Percentiles rank a stretch among this genome's conserved stretches.
These are phyloP conservation scores for Neostapfia colusana DNA, from an alignment of 176 grass and related monocot genomes.

Conservation along the genomic window DNA sequence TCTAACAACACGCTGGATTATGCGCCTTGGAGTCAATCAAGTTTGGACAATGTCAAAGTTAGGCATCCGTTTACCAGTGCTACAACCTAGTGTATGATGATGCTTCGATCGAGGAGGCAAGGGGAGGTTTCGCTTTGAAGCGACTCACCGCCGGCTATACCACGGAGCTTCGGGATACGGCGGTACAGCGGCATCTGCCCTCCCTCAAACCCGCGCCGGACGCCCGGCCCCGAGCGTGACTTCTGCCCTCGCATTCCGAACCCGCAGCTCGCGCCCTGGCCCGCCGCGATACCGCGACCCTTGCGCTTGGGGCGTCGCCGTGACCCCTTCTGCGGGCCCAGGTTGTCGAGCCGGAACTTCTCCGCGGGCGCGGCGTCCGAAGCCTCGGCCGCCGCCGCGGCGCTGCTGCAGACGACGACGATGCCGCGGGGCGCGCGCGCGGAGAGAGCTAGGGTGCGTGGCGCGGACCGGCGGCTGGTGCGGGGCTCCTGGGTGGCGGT, in stretches of 20 bases:
- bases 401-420: constrained; percentile 44
- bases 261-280: constrained; percentile 92
- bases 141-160: constrained; percentile 79
- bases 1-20: background rate
- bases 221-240: constrained; percentile 80
- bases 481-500: constrained; percentile 8
- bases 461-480: background rate
- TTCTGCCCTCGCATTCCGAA: constrained; percentile 96
- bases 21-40: background rate
- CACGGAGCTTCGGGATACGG: constrained; percentile 85
- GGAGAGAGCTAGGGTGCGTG: constrained; percentile 9
- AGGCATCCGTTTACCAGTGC: background rate
- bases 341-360: constrained; percentile 83
- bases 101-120: constrained; percentile 1
- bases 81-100: background rate
- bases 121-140: constrained; percentile 4
- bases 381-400: constrained; percentile 30
- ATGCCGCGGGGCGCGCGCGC: constrained; percentile 28
- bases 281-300: constrained; percentile 83
- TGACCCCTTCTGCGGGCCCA: constrained; percentile 77
- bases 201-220: constrained; percentile 91
- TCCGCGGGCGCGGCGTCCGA: constrained; percentile 18
- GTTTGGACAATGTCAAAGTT: background rate
- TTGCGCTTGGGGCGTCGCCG: constrained; percentile 67
- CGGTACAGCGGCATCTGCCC: constrained; percentile 98